Conservation (phyloP, 1,139 yeast species). For the Zygosaccharomyces pseudobailii region DNA sequence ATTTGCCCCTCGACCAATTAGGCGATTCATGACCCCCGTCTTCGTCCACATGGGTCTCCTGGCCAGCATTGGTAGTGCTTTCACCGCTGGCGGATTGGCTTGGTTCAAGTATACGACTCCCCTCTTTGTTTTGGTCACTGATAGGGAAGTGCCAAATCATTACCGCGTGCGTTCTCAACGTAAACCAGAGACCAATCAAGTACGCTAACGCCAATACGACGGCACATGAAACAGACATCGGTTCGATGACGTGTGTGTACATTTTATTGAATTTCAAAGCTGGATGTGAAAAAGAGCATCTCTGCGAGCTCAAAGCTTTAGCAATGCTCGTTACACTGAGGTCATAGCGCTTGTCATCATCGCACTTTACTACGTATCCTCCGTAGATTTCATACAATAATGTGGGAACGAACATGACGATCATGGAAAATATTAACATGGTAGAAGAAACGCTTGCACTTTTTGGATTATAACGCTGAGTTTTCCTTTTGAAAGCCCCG, state of each 20-base stretch:
- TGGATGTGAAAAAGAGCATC: slow-evolving; percentile 79
- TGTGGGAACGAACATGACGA: slow-evolving; percentile 92
- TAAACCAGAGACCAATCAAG: slow-evolving; percentile 86
- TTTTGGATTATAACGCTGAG: slow-evolving; percentile 92
- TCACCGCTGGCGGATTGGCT: slow-evolving; percentile 7
- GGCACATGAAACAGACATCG: slow-evolving; percentile 80
- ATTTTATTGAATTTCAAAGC: slow-evolving; percentile 59
- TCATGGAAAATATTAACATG: slow-evolving; percentile 84
- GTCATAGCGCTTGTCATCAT: slow-evolving; percentile 15
- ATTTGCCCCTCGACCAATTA: slow-evolving; percentile 87
- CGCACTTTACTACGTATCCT: slow-evolving; percentile 72
- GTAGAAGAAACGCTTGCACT: slow-evolving; percentile 98
- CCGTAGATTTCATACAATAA: slow-evolving; percentile 88
- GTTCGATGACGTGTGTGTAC: slow-evolving; percentile 63
- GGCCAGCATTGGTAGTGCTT: neutral
- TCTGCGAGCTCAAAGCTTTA: slow-evolving; percentile 32
- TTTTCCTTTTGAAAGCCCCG: slow-evolving; percentile 85
- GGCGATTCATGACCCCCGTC: slow-evolving; percentile 92
- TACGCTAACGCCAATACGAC: slow-evolving; percentile 76
- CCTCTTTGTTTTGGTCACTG: slow-evolving; percentile 19
- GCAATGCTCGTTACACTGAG: slow-evolving; percentile 37
- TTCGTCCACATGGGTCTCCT: slow-evolving; percentile 5
- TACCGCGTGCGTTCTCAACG: slow-evolving; percentile 93
- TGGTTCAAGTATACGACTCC: slow-evolving; percentile 13
- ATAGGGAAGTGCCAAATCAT: slow-evolving; percentile 84